phyloP scores from a whole-genome alignment of 1,284 basidiomycete genomes.

The Rhizopogon parksii region DNA sequence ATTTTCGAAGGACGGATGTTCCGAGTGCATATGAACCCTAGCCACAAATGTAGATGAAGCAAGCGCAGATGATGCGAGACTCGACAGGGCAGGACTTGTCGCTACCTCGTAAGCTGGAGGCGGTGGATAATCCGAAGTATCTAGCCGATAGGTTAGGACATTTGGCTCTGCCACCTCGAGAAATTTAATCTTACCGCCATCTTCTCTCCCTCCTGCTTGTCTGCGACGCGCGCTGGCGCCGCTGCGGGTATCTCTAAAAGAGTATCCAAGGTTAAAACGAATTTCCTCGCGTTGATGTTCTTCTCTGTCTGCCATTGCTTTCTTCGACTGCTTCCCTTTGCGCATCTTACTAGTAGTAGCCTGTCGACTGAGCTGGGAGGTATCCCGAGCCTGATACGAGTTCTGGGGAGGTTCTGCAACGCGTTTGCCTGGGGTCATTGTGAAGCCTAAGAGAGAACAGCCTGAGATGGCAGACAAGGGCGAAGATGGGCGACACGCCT shows the following conservation, averaged over 20 bases:
- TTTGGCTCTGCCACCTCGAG: constrained; percentile 2
- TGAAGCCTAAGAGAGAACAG: constrained; percentile 26
- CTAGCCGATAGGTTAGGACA: constrained; percentile 1
- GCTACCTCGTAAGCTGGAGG: constrained; percentile 24
- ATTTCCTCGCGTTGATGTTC: constrained; percentile 32
- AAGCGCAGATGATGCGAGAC: constrained; percentile 1
- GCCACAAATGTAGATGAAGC: constrained; percentile 6
- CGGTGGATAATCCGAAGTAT: constrained; percentile 23
- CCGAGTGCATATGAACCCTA: constrained; percentile 3
- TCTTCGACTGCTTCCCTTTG: constrained; percentile 34
- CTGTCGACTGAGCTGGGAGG: constrained; percentile 48
- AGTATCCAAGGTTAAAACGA: constrained; percentile 28
- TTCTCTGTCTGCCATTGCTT: constrained; percentile 20
- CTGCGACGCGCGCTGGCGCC: constrained; percentile 20
- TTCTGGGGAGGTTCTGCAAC: constrained; percentile 28
- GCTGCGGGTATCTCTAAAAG: constrained; percentile 18
- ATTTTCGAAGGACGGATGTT: constrained; percentile 2
- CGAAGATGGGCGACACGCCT: constrained; percentile 31
- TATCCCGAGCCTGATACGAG: constrained; percentile 52
- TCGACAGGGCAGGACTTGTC: constrained; percentile 5
- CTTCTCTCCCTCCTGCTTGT: constrained; percentile 22
- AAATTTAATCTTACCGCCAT: constrained; percentile 18
- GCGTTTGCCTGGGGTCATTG: constrained; percentile 30
- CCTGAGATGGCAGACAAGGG: constrained; percentile 31
- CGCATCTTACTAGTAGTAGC: constrained; percentile 44